Evolutionary conservation across 2,329 filamentous ascomycete species (phyloP), one percentile per base, ranked within the genome.

Genomic region (Daldinia sp.): DNA sequence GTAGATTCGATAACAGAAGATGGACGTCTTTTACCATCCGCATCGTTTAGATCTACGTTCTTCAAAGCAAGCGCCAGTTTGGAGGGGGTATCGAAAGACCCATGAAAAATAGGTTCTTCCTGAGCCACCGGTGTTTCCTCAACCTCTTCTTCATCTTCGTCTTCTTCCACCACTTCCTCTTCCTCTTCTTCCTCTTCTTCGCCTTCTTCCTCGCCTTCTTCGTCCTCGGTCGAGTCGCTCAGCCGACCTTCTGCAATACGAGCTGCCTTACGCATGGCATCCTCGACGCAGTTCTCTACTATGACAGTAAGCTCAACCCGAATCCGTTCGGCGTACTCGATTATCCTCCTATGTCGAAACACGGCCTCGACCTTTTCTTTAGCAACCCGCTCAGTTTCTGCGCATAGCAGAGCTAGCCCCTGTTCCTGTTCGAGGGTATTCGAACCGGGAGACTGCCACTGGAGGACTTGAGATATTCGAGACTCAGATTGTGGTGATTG

Each of bases 401-500:
- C 86, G 74, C 93, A 97, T n/a, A 99, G 81, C 23, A 93, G 77
- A 34, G 93, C 90, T 21, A 99, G 81, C 0, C 95, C 95, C 73
- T 96, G 92, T 74, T 98, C 94, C 75, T 97, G 93, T 66, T 99
- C 95, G 13, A 97, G 79, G 0, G 93, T 95, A 72, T 94, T 94
- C 50, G 90, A 91, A 71, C 92, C 94, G 0, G 95, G 95, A 4
- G 94, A 97, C 73, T 97, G 93, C 95, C 96, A 99, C 75, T 97
- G 93, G 69, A 96, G 77, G 4, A 99, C 94, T 76, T 99, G 95
- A 1, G 92, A 91, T 70, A 98, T 96, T 29, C 94, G 89, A 41
- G 92, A 95, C 75, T 99, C 95, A 0, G 96, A 99, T 73, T 97
- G 92, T 0, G 95, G 95, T 3, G 95, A 99, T 74, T 97, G 91